Evolutionary conservation across 768 basidiomycete genomes (phyloP), one percentile per base, ranked within the genome.

Genomic region (Phaeotremella fagi): DNA sequence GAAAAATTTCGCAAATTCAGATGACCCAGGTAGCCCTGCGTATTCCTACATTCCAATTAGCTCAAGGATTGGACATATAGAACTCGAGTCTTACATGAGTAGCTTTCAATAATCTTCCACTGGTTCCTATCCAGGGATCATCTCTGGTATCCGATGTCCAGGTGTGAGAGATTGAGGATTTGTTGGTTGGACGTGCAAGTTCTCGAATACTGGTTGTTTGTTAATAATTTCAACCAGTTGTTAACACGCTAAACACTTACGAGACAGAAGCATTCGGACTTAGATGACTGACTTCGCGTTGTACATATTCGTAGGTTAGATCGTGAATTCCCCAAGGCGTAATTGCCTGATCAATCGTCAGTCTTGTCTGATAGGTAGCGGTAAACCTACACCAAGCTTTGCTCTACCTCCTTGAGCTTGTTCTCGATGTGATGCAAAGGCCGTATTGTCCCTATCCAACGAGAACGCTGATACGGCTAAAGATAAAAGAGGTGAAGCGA

Each of bases 131-230:
- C 51, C 86, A 80, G 3, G 74, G 66, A 45, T 87, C 84, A 66
- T 90, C 83, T 6, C 90, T 81, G 2, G 84, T 87, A 72, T 97
- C 89, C 15, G 81, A 76, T 2, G 80, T 77, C 74, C 82, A 89
- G 0, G 82, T 82, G 65, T 98, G 88, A 12, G 84, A 85, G 1
- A 98, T 38, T 0, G 90, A 81, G 0, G 90, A 90, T 75, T 98
- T 98, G 55, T 83, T 71, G 0, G 84, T 82, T 22, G 83, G 81
- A 0, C 90, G 88, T 0, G 92, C 90, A 0, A 85, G 80, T 67
- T 87, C 82, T 27, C 95, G 84, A 49, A 94, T 86, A 54, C 90
- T 92, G 60, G 26, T 12, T n/a, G 22, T 2, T n/a, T 1, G 25
- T 20, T 29, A 22, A 16, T n/a, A n/a, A n/a, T n/a, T n/a, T n/a